Conservation (phyloP, 106 monocot genomes). For the Acorus gramineus region DNA sequence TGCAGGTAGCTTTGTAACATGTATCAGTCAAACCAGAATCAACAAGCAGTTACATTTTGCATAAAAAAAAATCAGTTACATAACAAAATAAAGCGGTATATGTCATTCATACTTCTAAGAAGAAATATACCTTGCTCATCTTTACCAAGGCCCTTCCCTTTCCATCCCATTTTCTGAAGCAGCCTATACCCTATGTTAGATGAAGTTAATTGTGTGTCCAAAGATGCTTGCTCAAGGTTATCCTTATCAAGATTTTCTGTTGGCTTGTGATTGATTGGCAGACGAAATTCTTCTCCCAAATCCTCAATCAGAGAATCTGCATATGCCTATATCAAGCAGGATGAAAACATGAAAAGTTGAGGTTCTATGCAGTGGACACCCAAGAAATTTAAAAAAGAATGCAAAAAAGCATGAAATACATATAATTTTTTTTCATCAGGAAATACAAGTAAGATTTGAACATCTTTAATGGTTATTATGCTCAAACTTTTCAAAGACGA, state of each 20-base stretch:
- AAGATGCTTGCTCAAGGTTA: conserved; percentile 81
- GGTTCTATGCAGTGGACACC: neutral
- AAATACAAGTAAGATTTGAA: too few species aligned
- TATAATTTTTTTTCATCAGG: neutral
- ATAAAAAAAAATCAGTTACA: too few species aligned
- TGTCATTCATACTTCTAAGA: neutral
- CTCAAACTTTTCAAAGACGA: too few species aligned
- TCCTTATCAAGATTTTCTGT: conserved; percentile 84
- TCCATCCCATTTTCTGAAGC: conserved; percentile 99
- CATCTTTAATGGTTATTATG: too few species aligned
- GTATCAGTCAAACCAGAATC: too few species aligned
- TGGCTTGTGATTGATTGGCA: conserved; percentile 81
- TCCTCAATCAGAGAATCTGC: conserved; percentile 18
- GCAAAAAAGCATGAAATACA: neutral
- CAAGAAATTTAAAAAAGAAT: neutral
- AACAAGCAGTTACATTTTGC: too few species aligned
- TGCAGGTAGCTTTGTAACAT: too few species aligned
- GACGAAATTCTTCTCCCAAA: conserved; percentile 57
- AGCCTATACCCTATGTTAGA: conserved; percentile 90
- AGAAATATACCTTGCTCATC: conserved; percentile 78
- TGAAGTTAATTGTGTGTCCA: conserved; percentile 81
- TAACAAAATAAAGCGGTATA: too few species aligned
- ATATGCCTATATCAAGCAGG: conserved; percentile 15
- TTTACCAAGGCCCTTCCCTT: conserved; percentile 97
- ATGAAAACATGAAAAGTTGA: neutral